These are phyloP conservation scores for Phytophthora sp. DNA, from an alignment of 352 stramenopile species.

Conservation along the genomic window DNA sequence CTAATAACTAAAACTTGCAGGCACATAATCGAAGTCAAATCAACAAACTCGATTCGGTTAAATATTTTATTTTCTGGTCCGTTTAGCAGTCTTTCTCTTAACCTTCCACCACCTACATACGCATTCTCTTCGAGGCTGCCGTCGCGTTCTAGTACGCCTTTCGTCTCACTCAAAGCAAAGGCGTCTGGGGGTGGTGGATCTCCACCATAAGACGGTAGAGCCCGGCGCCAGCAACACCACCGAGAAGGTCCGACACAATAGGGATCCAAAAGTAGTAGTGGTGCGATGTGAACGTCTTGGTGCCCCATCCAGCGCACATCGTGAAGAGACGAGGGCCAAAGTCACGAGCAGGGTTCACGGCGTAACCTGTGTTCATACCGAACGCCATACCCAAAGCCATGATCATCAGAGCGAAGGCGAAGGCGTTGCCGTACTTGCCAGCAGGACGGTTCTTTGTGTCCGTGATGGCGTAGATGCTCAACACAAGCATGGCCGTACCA, in stretches of 20 bases:
- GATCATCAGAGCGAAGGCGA: slow-evolving; percentile 55
- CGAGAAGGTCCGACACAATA: slow-evolving; percentile 45
- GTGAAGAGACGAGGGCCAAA: slow-evolving; percentile 51
- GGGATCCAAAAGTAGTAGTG: slow-evolving; percentile 66
- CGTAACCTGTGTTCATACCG: no score
- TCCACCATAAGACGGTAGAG: slow-evolving; percentile 44
- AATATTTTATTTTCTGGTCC: slow-evolving; percentile 14
- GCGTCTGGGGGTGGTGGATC: slow-evolving; percentile 43
- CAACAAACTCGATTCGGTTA: neutral
- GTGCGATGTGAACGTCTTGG: slow-evolving; percentile 44
- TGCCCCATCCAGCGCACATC: slow-evolving; percentile 45
- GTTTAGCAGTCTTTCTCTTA: slow-evolving; percentile 8
- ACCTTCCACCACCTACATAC: neutral
- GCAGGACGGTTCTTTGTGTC: slow-evolving; percentile 51
- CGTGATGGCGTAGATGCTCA: slow-evolving; percentile 56
- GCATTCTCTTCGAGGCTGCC: neutral
- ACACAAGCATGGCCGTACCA: slow-evolving; percentile 53
- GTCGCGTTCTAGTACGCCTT: slow-evolving; percentile 10
- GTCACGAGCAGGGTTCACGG: slow-evolving; percentile 50
- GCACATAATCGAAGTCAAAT: no score
- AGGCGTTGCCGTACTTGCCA: slow-evolving; percentile 34
- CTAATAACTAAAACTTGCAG: no score
- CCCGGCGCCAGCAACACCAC: slow-evolving; percentile 37
- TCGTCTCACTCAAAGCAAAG: slow-evolving; percentile 9
- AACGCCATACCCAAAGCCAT: slow-evolving; percentile 65